Percentiles rank a stretch among this genome's conserved stretches.
These are phyloP conservation scores for Gymnopus androsaceus DNA, from an alignment of 1,284 basidiomycete species.

Conservation along the genomic window DNA sequence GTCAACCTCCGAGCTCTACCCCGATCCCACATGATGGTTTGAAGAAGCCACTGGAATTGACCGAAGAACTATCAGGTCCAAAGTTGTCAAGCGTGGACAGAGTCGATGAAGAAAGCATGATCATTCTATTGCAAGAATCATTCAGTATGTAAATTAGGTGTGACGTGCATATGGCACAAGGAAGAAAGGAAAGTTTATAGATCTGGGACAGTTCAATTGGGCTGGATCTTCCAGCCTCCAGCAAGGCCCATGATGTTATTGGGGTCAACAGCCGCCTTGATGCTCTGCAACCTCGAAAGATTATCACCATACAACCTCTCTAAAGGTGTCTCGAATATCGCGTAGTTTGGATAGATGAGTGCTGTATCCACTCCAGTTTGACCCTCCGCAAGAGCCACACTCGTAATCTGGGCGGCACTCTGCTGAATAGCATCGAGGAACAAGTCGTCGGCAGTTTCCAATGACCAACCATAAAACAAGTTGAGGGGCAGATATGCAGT, in stretches of 20 bases:
- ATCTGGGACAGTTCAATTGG: too few species aligned
- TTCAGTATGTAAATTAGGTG: too few species aligned
- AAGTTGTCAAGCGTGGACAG: too few species aligned
- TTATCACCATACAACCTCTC: slow-evolving; percentile 50
- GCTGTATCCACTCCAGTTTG: slow-evolving; percentile 39
- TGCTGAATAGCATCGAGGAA: slow-evolving; percentile 41
- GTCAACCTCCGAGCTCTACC: too few species aligned
- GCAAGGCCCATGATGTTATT: slow-evolving; percentile 57
- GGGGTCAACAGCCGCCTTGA: slow-evolving; percentile 50
- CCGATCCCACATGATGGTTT: too few species aligned
- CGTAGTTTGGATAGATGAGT: slow-evolving; percentile 55
- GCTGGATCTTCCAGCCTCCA: slow-evolving; percentile 51
- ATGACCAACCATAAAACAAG: slow-evolving; percentile 48
- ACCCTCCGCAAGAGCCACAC: slow-evolving; percentile 42
- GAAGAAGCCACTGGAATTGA: too few species aligned
- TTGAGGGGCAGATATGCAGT: slow-evolving; percentile 45
- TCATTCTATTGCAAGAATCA: too few species aligned
- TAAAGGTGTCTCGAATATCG: slow-evolving; percentile 47
- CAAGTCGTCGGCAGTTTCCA: slow-evolving; percentile 33
- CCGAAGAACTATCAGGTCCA: too few species aligned
- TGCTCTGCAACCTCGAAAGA: slow-evolving; percentile 35
- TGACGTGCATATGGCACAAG: too few species aligned
- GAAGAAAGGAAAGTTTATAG: too few species aligned
- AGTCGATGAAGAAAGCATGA: too few species aligned
- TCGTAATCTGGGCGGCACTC: slow-evolving; percentile 39